These are phyloP conservation scores for Wickerhamiella qilinensis DNA, from an alignment of 805 yeast species.

Conservation along the genomic window DNA sequence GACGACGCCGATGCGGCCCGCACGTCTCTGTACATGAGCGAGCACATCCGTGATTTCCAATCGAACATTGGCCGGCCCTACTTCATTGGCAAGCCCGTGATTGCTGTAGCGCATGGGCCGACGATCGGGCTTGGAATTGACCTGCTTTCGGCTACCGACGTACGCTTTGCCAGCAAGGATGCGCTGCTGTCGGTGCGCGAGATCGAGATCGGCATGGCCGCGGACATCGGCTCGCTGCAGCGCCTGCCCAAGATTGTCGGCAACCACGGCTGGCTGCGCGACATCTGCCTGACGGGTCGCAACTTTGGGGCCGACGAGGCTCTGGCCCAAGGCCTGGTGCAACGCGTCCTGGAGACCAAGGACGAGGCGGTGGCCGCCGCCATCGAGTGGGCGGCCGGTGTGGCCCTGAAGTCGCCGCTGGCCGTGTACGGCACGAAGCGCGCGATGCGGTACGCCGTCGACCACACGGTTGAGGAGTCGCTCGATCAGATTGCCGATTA, in stretches of 20 bases:
- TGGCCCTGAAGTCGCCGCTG: constrained; percentile 35
- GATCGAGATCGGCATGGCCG: constrained; percentile 56
- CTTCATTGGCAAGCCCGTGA: constrained; percentile 32
- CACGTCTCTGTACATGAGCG: constrained; percentile 19
- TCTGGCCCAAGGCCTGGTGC: constrained; percentile 35
- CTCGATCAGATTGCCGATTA: constrained; percentile 36
- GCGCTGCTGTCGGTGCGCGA: constrained; percentile 46
- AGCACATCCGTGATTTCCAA: constrained; percentile 42
- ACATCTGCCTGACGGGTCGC: constrained; percentile 46
- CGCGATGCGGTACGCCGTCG: constrained; percentile 30
- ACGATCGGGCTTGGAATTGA: constrained; percentile 55
- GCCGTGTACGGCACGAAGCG: constrained; percentile 52
- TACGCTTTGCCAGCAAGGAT: constrained; percentile 40
- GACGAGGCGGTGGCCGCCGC: constrained; percentile 36
- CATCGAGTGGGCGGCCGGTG: constrained; percentile 30
- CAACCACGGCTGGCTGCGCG: constrained; percentile 42
- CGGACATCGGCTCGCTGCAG: constrained; percentile 67
- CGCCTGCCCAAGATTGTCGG: constrained; percentile 39
- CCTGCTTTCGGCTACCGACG: constrained; percentile 39
- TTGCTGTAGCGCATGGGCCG: constrained; percentile 49
- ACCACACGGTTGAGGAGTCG: constrained; percentile 29
- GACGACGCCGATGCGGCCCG: constrained; percentile 16
- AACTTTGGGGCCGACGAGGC: constrained; percentile 42
- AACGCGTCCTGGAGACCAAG: constrained; percentile 28
- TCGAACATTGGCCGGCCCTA: constrained; percentile 26